A percentile compares a stretch with the other conserved stretches of the same genome.
phyloP scores from a whole-genome alignment of 768 basidiomycete species.

The Mycena belliarum region DNA sequence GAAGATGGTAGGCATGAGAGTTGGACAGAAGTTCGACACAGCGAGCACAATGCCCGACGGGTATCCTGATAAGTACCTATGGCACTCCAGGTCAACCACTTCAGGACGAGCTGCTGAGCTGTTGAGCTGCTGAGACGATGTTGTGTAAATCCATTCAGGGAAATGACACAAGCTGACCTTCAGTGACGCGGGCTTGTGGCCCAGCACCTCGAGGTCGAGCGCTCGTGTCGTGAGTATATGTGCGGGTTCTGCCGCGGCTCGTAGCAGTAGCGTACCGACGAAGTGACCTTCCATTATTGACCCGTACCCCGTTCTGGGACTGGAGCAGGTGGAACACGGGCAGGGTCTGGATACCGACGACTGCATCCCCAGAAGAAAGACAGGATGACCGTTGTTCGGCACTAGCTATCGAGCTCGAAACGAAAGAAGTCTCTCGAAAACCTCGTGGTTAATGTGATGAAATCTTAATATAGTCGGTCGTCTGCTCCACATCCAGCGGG shows the following conservation, averaged over 20 bases:
- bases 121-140: too few species aligned
- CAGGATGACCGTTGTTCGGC: background rate
- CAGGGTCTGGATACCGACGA: background rate
- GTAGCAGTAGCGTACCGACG: background rate
- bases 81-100: background rate
- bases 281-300: background rate
- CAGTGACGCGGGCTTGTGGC: background rate
- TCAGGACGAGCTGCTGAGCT: background rate
- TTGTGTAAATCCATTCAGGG: background rate
- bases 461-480: background rate
- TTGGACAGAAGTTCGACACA: background rate
- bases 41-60: background rate
- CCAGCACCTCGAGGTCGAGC: too few species aligned
- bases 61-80: background rate
- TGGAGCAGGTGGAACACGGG: background rate
- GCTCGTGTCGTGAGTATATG: background rate
- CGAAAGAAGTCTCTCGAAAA: background rate
- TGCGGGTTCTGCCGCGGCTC: background rate
- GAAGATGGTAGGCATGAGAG: constrained; percentile 2
- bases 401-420: background rate
- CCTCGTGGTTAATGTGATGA: background rate
- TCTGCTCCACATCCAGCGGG: background rate
- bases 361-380: background rate
- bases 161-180: background rate
- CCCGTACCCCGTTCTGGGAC: too few species aligned